phyloP scores from a whole-genome alignment of 2,329 filamentous ascomycete genomes.

The Lachnellula hyalina region DNA sequence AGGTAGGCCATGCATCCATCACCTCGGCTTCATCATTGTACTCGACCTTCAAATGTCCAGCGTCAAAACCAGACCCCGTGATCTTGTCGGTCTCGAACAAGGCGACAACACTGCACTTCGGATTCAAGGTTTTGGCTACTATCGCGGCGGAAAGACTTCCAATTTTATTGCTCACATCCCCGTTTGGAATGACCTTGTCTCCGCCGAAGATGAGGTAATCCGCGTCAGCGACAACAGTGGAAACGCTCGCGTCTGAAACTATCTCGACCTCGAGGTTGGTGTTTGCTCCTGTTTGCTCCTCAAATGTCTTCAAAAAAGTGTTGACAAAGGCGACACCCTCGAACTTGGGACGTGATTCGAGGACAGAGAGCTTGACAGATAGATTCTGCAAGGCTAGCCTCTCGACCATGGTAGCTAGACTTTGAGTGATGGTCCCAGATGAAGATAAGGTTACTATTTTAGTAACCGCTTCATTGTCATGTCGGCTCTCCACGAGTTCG shows the following conservation, averaged over 20 bases:
- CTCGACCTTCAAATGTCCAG: constrained; percentile 40
- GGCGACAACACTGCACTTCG: constrained; percentile 45
- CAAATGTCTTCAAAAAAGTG: constrained; percentile 31
- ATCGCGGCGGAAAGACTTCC: constrained; percentile 56
- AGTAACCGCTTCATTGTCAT: constrained; percentile 5
- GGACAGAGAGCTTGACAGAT: constrained; percentile 49
- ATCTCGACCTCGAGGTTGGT: constrained; percentile 35
- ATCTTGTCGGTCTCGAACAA: constrained; percentile 60
- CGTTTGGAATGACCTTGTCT: constrained; percentile 52
- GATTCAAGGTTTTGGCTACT: constrained; percentile 45
- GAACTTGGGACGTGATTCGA: constrained; percentile 63
- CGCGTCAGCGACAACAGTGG: constrained; percentile 44
- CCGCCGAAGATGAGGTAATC: constrained; percentile 59
- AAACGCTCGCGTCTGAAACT: constrained; percentile 53
- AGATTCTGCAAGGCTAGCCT: constrained; percentile 34
- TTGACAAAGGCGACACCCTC: constrained; percentile 56
- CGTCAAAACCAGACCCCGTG: constrained; percentile 38
- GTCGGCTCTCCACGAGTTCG: constrained; percentile 6
- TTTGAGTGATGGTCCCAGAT: constrained; percentile 54
- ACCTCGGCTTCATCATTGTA: constrained; percentile 51
- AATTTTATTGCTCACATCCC: constrained; percentile 62
- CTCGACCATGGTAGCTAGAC: constrained; percentile 36
- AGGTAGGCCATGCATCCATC: constrained; percentile 39
- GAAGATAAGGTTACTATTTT: constrained; percentile 51
- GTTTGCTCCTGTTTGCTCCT: constrained; percentile 19